Percentiles rank a stretch among this genome's conserved stretches.
These are phyloP conservation scores for Isochrysis galbana DNA, from an alignment of 78 protist genomes.

Conservation along the genomic window DNA sequence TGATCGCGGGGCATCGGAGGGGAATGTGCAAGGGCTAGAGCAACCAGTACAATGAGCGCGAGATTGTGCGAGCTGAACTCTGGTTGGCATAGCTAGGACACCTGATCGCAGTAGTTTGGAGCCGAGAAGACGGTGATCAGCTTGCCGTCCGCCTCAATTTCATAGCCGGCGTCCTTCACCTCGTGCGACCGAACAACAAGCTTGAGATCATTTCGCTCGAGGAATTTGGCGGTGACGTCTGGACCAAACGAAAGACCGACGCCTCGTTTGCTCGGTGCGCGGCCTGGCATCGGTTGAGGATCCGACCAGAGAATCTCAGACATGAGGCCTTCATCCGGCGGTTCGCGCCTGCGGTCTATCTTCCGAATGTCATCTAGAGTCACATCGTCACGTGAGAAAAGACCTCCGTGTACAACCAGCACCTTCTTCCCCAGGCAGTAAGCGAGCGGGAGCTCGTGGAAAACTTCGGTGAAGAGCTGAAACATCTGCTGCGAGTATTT, in stretches of 20 bases:
- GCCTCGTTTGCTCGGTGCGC: slow-evolving; percentile 36
- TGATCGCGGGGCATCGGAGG: no score
- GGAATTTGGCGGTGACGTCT: slow-evolving; percentile 34
- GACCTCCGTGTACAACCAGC: slow-evolving; percentile 25
- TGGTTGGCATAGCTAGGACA: no score
- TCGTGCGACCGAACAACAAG: slow-evolving; percentile 26
- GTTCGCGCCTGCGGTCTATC: slow-evolving; percentile 26
- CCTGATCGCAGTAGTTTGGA: slow-evolving; percentile 44
- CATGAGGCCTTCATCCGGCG: slow-evolving; percentile 46
- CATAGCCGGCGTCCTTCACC: slow-evolving; percentile 31
- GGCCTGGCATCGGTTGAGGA: not conserved
- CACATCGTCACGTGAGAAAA: slow-evolving; percentile 38
- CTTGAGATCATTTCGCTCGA: not conserved
- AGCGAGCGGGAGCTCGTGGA: slow-evolving; percentile 28
- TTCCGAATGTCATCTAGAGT: slow-evolving; percentile 34
- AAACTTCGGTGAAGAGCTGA: slow-evolving; percentile 10
- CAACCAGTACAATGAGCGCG: no score
- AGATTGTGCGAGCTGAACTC: no score
- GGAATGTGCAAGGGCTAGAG: no score
- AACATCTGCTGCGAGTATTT: not conserved
- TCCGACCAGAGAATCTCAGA: slow-evolving; percentile 36
- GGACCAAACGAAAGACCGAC: slow-evolving; percentile 41
- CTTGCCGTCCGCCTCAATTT: slow-evolving; percentile 10
- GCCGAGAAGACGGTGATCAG: slow-evolving; percentile 36
- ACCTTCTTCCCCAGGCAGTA: not conserved